phyloP scores from a whole-genome alignment of 2,329 filamentous ascomycete genomes.

The Cordyceps cicadae region DNA sequence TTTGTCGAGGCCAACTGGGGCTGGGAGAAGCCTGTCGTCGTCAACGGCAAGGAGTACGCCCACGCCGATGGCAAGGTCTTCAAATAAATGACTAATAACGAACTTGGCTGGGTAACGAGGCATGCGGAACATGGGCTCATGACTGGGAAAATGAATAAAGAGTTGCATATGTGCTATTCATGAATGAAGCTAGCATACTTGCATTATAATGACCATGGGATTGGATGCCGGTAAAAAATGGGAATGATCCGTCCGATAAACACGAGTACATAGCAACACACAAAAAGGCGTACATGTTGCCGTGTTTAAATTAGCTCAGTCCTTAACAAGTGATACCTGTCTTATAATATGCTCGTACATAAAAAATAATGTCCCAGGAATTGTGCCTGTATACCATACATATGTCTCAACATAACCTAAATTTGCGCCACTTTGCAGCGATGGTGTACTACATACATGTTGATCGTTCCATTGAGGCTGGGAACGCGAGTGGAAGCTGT shows the following conservation, averaged over 20 bases:
- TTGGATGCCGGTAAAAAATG: neutral
- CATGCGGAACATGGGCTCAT: conserved; percentile 22
- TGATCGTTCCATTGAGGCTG: neutral
- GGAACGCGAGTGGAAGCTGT: neutral
- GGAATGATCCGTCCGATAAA: neutral
- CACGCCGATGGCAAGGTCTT: conserved; percentile 95
- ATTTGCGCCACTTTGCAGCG: neutral
- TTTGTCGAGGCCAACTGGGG: conserved; percentile 83
- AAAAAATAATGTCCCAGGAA: neutral
- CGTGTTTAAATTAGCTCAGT: neutral
- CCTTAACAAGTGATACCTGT: neutral
- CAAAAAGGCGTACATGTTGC: neutral
- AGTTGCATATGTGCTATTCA: conserved; percentile 10
- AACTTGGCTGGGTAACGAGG: conserved; percentile 21
- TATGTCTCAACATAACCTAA: neutral
- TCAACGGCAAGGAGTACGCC: conserved; percentile 80
- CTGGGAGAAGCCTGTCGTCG: conserved; percentile 77
- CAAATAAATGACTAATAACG: conserved; percentile 59
- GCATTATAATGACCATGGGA: conserved; percentile 4
- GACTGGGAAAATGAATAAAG: conserved; percentile 15
- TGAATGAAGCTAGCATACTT: neutral
- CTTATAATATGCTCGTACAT: no score
- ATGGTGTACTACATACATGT: neutral
- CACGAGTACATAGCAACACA: neutral
- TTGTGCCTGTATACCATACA: neutral